Base-by-base conservation (phyloP, 768 basidiomycete genomes). In the Pilatotrama ljubarskyi region DNA sequence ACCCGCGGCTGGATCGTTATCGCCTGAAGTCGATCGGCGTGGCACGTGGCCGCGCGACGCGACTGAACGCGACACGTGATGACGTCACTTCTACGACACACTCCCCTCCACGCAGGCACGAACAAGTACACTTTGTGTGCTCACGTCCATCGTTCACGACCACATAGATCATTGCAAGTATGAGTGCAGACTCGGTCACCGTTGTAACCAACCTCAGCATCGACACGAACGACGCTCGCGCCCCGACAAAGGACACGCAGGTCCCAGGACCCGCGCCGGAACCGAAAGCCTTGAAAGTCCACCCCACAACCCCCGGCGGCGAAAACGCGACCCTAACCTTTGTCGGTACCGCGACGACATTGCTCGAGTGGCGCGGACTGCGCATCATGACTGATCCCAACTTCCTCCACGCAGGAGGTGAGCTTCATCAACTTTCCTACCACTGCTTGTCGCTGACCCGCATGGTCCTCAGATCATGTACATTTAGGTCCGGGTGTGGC, bases 401-500 rank as follows among this genome's bases (percentile, higher is more conserved):
- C 44, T 66, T 62, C 46, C 51, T 68, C 8, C 61, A 64, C 38
- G 51, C 59, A n/a, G 54, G 48, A 42, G 48, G 59, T 46, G 26
- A 22, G 51, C 38, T 18, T n/a, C n/a, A n/a, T n/a, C n/a, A n/a
- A n/a, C n/a, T n/a, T n/a, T n/a, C n/a, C n/a, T n/a, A n/a, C n/a
- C n/a, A n/a, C n/a, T n/a, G n/a, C n/a, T n/a, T n/a, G 51, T 48
- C n/a, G 9, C n/a, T 25, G n/a, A 37, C 32, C 20, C 24, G n/a
- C n/a, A 14, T 46, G 17, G 40, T 18, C 47, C 54, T 61, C 40
- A 65, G 68, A 73, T 29, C 70, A 70, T 57, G 68, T 69, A 15
- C 70, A 71, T 32, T 60, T 68, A 13, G 66, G 64, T 5, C 73
- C 73, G 1, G 73, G 73, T 1, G 71, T 75, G 13, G 69, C 66